Conservation (phyloP, 257 asterid genomes). For the Lycium ferocissimum region DNA sequence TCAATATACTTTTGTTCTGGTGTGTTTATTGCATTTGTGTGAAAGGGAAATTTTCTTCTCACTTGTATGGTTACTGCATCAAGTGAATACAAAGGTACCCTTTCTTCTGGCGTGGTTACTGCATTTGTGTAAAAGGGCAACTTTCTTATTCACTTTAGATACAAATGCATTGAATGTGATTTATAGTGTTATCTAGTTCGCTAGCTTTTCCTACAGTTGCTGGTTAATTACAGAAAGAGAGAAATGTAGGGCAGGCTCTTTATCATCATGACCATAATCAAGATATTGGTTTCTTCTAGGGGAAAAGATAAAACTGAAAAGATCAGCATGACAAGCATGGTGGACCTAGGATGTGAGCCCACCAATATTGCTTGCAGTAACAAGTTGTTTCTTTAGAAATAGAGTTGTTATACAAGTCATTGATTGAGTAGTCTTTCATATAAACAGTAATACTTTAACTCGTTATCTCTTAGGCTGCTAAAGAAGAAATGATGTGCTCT, state of each 20-base stretch:
- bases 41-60: background rate
- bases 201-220: background rate
- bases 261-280: background rate
- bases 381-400: conserved; percentile 18
- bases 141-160: background rate
- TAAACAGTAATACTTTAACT: background rate
- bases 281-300: background rate
- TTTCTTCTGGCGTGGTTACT: background rate
- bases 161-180: background rate
- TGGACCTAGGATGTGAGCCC: background rate
- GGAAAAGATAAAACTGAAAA: background rate
- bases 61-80: background rate
- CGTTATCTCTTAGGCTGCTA: background rate
- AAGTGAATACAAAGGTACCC: background rate
- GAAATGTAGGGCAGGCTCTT: background rate
- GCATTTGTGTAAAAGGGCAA: background rate
- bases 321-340: background rate
- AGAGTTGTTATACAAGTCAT: conserved; percentile 7
- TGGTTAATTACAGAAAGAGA: background rate
- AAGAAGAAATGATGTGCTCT: background rate
- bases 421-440: background rate
- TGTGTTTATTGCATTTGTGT: conserved; percentile 12
- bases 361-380: background rate
- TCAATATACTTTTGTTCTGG: background rate
- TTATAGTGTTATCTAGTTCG: conserved; percentile 6